These are phyloP conservation scores for Pelargonium australe DNA, from an alignment of 441 rosid species.

Conservation along the genomic window DNA sequence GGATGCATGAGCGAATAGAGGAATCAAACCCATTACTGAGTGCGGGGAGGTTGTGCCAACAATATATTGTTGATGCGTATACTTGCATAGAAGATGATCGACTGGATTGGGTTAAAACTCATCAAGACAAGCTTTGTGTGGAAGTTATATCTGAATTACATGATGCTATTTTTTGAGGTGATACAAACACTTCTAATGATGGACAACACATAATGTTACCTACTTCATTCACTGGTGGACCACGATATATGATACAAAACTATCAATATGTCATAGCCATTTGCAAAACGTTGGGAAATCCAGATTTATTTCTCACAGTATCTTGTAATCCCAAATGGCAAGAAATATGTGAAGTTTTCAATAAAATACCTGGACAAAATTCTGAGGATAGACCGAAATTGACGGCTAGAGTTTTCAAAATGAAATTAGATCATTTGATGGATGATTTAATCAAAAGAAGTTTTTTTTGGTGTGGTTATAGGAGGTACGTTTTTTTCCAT, in stretches of 20 bases:
- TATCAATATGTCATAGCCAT: slow-evolving; percentile 8
- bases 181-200: not conserved
- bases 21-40: not conserved
- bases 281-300: not conserved
- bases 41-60: not conserved
- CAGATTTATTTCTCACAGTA: not conserved
- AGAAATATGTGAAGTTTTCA: not conserved
- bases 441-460: too few relatives aligned
- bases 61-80: slow-evolving; percentile 1
- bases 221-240: not conserved
- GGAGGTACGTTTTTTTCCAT: not conserved
- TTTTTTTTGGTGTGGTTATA: not conserved
- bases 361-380: slow-evolving; percentile 1
- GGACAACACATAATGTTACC: slow-evolving; percentile 8
- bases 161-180: slow-evolving; percentile 12
- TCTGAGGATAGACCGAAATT: slow-evolving; percentile 12
- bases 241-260: slow-evolving; percentile 10
- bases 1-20: not conserved
- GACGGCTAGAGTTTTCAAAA: not conserved
- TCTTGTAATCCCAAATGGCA: slow-evolving; percentile 12
- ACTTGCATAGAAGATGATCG: not conserved
- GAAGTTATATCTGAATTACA: not conserved
- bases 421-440: not conserved
- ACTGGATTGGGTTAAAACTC: not conserved
- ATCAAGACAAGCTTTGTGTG: not conserved